These are phyloP conservation scores for Candida ipomoeae DNA, from an alignment of 805 yeast genomes.

Conservation along the genomic window DNA sequence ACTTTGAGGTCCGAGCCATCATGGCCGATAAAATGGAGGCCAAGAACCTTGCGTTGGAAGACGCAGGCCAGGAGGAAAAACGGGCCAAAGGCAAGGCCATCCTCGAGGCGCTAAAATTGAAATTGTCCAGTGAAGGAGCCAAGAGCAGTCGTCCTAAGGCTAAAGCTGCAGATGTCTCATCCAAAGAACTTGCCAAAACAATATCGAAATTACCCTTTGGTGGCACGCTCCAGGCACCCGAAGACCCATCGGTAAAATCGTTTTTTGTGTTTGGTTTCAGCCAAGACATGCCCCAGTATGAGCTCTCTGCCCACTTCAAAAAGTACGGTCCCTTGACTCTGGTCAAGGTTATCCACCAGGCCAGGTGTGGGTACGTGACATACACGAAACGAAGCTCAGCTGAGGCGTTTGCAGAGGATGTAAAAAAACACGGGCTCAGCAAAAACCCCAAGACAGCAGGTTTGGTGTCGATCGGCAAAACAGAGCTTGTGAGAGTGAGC, in stretches of 20 bases:
- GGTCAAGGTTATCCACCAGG: conserved; percentile 50
- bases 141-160: conserved; percentile 10
- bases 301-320: conserved; percentile 48
- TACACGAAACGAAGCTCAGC: conserved; percentile 50
- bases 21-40: conserved; percentile 47
- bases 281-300: conserved; percentile 61
- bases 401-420: conserved; percentile 32
- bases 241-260: conserved; percentile 43
- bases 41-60: conserved; percentile 35
- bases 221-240: conserved; percentile 43
- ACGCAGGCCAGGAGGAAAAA: conserved; percentile 10
- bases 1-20: conserved; percentile 37
- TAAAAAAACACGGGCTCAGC: conserved; percentile 25
- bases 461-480: conserved; percentile 26
- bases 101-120: conserved; percentile 44
- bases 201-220: conserved; percentile 64
- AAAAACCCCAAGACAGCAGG: conserved; percentile 28
- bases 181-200: conserved; percentile 29
- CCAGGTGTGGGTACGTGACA: conserved; percentile 62
- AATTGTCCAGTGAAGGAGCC: conserved; percentile 18
- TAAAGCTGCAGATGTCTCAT: conserved; percentile 42
- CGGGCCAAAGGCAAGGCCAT: conserved; percentile 44
- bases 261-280: conserved; percentile 75
- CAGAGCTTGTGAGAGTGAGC: conserved; percentile 46
- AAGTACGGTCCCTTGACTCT: conserved; percentile 45